Conservation (phyloP, 768 basidiomycete genomes). For the Lactarius indigo region DNA sequence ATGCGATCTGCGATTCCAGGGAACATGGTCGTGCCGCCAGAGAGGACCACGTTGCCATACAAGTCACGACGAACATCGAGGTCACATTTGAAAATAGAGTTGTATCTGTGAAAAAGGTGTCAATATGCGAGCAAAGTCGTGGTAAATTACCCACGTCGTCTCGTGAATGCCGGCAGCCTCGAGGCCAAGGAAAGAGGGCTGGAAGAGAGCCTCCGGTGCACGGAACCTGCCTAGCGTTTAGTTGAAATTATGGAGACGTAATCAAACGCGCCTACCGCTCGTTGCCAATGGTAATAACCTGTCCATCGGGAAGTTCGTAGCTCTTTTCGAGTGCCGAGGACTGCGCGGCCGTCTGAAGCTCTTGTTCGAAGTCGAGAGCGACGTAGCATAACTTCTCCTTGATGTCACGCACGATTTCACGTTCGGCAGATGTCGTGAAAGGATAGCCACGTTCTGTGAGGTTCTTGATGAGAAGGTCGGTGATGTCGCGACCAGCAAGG, state of each 20-base stretch:
- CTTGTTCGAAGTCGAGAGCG: constrained; percentile 91
- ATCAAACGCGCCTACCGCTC: constrained; percentile 43
- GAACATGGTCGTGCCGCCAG: constrained; percentile 71
- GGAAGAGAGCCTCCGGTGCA: constrained; percentile 55
- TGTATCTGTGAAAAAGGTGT: constrained; percentile 39
- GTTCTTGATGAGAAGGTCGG: constrained; percentile 78
- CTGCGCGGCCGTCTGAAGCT: constrained; percentile 86
- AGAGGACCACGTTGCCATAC: constrained; percentile 81
- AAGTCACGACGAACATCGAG: constrained; percentile 80
- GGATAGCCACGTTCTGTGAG: constrained; percentile 89
- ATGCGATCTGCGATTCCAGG: constrained; percentile 94
- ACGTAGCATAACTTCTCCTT: constrained; percentile 94
- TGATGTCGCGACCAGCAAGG: constrained; percentile 89
- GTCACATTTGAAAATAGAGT: constrained; percentile 67
- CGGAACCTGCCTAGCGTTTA: constrained; percentile 41
- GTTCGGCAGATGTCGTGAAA: constrained; percentile 91
- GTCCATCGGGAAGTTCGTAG: constrained; percentile 90
- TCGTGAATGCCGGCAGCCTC: constrained; percentile 85
- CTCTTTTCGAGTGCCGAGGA: constrained; percentile 89
- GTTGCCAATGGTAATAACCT: constrained; percentile 84
- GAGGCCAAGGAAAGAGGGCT: constrained; percentile 56
- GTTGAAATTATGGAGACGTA: neutral
- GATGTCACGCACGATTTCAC: constrained; percentile 94
- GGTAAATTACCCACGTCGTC: constrained; percentile 44
- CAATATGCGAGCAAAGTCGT: neutral